Conservation (phyloP, 1,284 basidiomycete species). For the Moesziomyces sp. region DNA sequence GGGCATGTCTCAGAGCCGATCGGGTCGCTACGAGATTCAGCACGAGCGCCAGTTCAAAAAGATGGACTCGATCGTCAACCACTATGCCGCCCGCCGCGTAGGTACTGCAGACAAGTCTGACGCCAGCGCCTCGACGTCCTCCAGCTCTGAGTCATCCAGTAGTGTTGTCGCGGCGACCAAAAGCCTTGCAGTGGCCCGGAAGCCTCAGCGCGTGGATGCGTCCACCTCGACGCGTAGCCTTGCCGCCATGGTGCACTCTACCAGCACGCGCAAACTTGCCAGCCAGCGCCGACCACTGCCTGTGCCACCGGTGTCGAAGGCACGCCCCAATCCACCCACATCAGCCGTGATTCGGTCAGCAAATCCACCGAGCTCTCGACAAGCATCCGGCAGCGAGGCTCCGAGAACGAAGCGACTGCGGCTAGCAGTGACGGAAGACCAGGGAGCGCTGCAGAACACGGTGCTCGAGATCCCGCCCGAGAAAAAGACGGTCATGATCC, state of each 20-base stretch:
- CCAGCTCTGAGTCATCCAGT: slow-evolving; percentile 1
- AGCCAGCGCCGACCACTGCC: slow-evolving; percentile 23
- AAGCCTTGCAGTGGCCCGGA: slow-evolving; percentile 10
- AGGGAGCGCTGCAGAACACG: slow-evolving; percentile 29
- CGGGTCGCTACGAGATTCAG: slow-evolving; percentile 43
- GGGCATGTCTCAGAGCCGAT: slow-evolving; percentile 33
- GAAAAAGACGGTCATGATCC: slow-evolving; percentile 33
- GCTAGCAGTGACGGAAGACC: slow-evolving; percentile 34
- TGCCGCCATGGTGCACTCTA: slow-evolving; percentile 23
- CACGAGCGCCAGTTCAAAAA: slow-evolving; percentile 51
- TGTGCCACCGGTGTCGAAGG: slow-evolving; percentile 20
- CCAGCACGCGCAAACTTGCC: slow-evolving; percentile 17
- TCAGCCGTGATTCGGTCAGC: background rate
- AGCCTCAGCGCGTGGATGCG: slow-evolving; percentile 25
- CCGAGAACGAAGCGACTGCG: slow-evolving; percentile 30
- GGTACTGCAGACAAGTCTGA: slow-evolving; percentile 9
- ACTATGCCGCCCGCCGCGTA: slow-evolving; percentile 50
- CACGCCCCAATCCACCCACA: slow-evolving; percentile 10
- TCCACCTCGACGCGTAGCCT: slow-evolving; percentile 38
- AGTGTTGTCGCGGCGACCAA: slow-evolving; percentile 6
- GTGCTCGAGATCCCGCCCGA: slow-evolving; percentile 37
- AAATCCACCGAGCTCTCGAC: slow-evolving; percentile 3
- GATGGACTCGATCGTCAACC: slow-evolving; percentile 57
- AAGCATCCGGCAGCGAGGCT: slow-evolving; percentile 14
- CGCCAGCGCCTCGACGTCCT: background rate